Evolutionary conservation across 441 rosid genomes (phyloP).

Genomic region (Gossypium trilobum): DNA sequence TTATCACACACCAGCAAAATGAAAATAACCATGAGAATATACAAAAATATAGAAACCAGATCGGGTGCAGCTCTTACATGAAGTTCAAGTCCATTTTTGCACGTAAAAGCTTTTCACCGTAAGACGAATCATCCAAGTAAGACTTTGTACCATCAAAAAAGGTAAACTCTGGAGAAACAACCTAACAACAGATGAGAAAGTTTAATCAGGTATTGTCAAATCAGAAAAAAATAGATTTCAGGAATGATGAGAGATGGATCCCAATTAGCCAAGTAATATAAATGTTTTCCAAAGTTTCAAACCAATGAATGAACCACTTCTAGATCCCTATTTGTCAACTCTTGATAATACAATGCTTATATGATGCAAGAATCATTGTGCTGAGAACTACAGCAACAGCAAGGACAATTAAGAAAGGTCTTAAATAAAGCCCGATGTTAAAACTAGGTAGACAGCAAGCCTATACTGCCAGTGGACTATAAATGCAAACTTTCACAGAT

Average conservation of each 20-base stretch:
- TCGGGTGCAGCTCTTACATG: slow-evolving; percentile 54
- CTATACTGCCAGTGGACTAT: neutral
- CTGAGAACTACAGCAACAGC: neutral
- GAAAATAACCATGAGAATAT: neutral
- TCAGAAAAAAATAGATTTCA: slow-evolving; percentile 1
- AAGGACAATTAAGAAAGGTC: neutral
- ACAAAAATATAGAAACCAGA: neutral
- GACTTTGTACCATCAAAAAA: slow-evolving; percentile 96
- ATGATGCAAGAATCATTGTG: neutral
- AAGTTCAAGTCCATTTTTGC: slow-evolving; percentile 93
- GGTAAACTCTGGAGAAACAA: slow-evolving; percentile 91
- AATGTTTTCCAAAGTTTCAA: neutral
- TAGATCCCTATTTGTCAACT: neutral
- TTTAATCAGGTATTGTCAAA: slow-evolving; percentile 4
- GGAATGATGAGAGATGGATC: slow-evolving; percentile 13
- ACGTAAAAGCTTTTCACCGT: slow-evolving; percentile 87
- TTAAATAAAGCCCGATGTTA: neutral
- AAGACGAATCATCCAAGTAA: slow-evolving; percentile 65
- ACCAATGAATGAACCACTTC: neutral
- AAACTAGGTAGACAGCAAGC: neutral
- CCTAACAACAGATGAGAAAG: slow-evolving; percentile 35
- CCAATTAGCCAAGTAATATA: slow-evolving; percentile 6
- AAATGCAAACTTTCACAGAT: neutral
- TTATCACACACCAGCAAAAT: neutral
- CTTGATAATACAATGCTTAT: neutral